Evolutionary conservation across 2,329 filamentous ascomycete genomes (phyloP).

Genomic region (Talaromyces sp.): DNA sequence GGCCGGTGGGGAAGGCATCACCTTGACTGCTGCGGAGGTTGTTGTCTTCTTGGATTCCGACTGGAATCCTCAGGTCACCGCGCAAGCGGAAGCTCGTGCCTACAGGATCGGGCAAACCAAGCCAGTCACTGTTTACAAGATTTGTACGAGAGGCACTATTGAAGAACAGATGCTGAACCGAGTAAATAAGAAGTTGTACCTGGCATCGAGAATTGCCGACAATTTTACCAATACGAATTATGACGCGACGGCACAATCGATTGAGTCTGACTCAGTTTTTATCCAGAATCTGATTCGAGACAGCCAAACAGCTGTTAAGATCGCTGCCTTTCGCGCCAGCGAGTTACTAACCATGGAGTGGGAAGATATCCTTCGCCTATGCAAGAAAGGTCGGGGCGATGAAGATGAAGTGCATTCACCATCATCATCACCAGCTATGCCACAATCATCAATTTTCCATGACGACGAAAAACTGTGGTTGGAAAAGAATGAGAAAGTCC

Average conservation of each 20-base stretch:
- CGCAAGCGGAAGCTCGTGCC: slow-evolving; percentile 52
- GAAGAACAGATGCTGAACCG: slow-evolving; percentile 56
- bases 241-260: not conserved
- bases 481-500: slow-evolving; percentile 52
- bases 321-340: slow-evolving; percentile 48
- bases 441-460: slow-evolving; percentile 19
- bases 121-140: slow-evolving; percentile 52
- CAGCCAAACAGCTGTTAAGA: slow-evolving; percentile 51
- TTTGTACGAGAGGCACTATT: slow-evolving; percentile 53
- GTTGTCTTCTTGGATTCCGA: slow-evolving; percentile 54
- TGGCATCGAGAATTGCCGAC: slow-evolving; percentile 57
- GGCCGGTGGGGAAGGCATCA: slow-evolving; percentile 53
- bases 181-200: slow-evolving; percentile 58
- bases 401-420: not conserved
- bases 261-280: not conserved
- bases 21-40: slow-evolving; percentile 50
- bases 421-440: not conserved
- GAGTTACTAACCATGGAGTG: slow-evolving; percentile 56
- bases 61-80: slow-evolving; percentile 51
- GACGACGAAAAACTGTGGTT: slow-evolving; percentile 54
- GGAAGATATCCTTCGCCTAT: slow-evolving; percentile 20
- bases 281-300: slow-evolving; percentile 37
- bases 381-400: not conserved
- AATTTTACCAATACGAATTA: slow-evolving; percentile 38
- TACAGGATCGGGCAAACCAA: slow-evolving; percentile 53